Evolutionary conservation across 2,329 filamentous ascomycete species (phyloP), one percentile per base, ranked within the genome.

Genomic region (Colletotrichum lentis): DNA sequence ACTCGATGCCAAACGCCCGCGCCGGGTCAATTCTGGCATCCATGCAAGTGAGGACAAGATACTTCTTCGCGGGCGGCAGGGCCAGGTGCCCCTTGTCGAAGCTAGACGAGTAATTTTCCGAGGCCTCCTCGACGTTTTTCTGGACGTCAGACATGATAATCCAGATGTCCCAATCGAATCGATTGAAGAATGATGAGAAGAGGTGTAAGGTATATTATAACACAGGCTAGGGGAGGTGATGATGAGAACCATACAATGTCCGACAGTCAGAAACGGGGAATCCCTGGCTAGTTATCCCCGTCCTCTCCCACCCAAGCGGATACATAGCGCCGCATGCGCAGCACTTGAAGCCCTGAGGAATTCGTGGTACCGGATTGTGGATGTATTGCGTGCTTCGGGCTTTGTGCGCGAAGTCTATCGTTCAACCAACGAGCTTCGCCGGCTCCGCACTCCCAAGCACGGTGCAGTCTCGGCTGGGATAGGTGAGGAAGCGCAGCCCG

Each of bases 21-120:
- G 87, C 84, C 0, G 92, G 88, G 73, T 95, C 85, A 72, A 89
- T 81, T 59, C 92, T 88, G 5, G 92, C 90, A 74, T 96, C 92
- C 91, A 96, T 96, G 79, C 92, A 96, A 0, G 91, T 92, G 52
- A 95, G 84, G 35, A 77, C 71, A 5, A 73, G 81, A 73, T 91
- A 91, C 73, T 90, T 86, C 79, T 90, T 91, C 11, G 86, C 86
- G 0, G 91, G 91, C 0, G 91, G 90, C 1, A 93, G 83, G 0
- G 86, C 83, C 5, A 94, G 83, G 69, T 88, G 71, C 18, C 89
- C 90, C 69, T 91, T 82, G n/a, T 82, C 86, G 77, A 94, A 94
- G 3, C 41, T 24, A 11, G 62, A 41, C 7, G 69, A 69, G 54
- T 70, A 61, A 37, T 27, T 64, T 31, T 62, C 69, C 18, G 69